Percentiles rank a stretch among this genome's conserved stretches.
Conservation (phyloP, 768 basidiomycete genomes). For the Tubosaeta brunneosetosa region DNA sequence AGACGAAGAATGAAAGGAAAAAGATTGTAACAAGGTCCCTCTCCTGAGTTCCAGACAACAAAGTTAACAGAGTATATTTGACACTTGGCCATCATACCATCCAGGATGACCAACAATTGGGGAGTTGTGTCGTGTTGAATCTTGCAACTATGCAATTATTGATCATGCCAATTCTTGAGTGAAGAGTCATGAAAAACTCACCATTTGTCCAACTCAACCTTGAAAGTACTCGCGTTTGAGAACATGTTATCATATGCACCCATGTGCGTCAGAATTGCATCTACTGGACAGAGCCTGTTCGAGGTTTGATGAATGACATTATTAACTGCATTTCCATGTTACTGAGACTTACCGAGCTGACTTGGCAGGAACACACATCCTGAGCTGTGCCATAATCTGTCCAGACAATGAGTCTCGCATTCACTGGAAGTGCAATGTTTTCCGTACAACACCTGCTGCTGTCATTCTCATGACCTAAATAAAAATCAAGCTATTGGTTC, state of each 20-base stretch:
- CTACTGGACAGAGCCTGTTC: constrained; percentile 76
- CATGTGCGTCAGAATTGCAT: constrained; percentile 94
- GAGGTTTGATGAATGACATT: constrained; percentile 1
- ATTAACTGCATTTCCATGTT: neutral
- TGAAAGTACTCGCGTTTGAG: constrained; percentile 91
- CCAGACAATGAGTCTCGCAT: constrained; percentile 3
- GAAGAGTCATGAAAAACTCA: constrained; percentile 26
- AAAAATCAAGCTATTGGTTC: constrained; percentile 1
- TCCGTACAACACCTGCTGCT: constrained; percentile 79
- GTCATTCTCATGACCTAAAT: constrained; percentile 88
- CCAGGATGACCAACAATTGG: constrained; percentile 88
- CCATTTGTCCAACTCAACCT: constrained; percentile 98
- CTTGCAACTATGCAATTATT: constrained; percentile 61
- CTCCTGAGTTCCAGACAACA: constrained; percentile 74
- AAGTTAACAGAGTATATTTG: constrained; percentile 8
- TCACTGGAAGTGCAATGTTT: neutral
- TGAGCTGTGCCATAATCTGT: constrained; percentile 89
- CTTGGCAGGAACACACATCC: constrained; percentile 89
- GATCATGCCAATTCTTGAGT: neutral
- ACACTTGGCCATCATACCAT: constrained; percentile 52
- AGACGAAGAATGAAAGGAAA: no score
- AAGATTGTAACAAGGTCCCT: no score
- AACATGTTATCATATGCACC: constrained; percentile 99
- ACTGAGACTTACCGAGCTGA: constrained; percentile 56
- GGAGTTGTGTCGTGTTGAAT: constrained; percentile 93